Conservation (phyloP, 1,139 yeast genomes). For the Spencermartinsiella ligniputridi region DNA sequence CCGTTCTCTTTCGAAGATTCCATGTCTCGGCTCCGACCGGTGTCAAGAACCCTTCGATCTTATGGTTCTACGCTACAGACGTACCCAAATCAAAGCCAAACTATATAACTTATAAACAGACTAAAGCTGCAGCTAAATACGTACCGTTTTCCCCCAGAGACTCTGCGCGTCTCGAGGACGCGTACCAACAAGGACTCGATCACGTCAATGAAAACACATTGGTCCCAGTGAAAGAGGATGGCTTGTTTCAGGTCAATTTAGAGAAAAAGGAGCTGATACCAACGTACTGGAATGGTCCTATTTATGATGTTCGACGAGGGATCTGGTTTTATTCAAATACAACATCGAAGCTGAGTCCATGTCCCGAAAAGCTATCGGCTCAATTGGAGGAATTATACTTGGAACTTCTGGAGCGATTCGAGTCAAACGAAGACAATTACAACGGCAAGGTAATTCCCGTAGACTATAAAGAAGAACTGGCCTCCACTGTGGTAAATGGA, state of each 20-base stretch:
- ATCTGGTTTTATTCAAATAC: conserved; percentile 71
- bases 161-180: conserved; percentile 54
- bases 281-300: conserved; percentile 86
- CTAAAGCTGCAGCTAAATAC: conserved; percentile 47
- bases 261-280: conserved; percentile 54
- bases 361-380: conserved; percentile 47
- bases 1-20: no score
- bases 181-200: conserved; percentile 32
- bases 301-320: conserved; percentile 78
- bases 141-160: conserved; percentile 66
- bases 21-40: not conserved
- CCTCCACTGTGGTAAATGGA: not conserved
- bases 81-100: conserved; percentile 65
- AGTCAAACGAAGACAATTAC: not conserved
- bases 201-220: conserved; percentile 6
- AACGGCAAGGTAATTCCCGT: not conserved
- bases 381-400: conserved; percentile 1
- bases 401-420: not conserved
- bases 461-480: not conserved
- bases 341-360: conserved; percentile 42
- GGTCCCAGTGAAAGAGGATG: conserved; percentile 76
- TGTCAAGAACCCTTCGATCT: conserved; percentile 2
- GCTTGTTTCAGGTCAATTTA: conserved; percentile 68
- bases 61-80: conserved; percentile 84
- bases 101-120: conserved; percentile 40